A percentile compares a stretch with the other conserved stretches of the same genome.
Conservation (phyloP, 2,329 filamentous ascomycete genomes). For the Venturia oleaginea region DNA sequence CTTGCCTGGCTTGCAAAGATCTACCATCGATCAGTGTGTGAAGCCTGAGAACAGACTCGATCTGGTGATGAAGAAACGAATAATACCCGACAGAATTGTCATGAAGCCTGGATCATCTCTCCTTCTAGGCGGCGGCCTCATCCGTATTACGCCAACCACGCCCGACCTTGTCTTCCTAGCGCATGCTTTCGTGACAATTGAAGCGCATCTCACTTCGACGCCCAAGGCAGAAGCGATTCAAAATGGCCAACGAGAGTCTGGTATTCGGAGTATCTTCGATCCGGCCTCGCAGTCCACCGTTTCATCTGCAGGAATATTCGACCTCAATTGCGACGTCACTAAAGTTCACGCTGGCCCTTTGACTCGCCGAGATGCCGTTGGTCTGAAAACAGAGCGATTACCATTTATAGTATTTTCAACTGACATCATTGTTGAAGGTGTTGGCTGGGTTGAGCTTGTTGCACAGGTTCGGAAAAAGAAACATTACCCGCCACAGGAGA, state of each 20-base stretch:
- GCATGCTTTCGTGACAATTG: slow-evolving; percentile 78
- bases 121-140: slow-evolving; percentile 69
- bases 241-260: slow-evolving; percentile 49
- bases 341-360: slow-evolving; percentile 65
- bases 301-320: slow-evolving; percentile 57
- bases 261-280: slow-evolving; percentile 51
- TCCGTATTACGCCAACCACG: slow-evolving; percentile 72
- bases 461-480: slow-evolving; percentile 57
- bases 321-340: slow-evolving; percentile 75
- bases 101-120: slow-evolving; percentile 73
- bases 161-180: slow-evolving; percentile 59
- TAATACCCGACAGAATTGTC: slow-evolving; percentile 62
- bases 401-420: slow-evolving; percentile 72
- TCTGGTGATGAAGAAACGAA: slow-evolving; percentile 69
- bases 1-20: slow-evolving; percentile 71
- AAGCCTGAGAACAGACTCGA: slow-evolving; percentile 53
- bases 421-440: slow-evolving; percentile 84
- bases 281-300: slow-evolving; percentile 29
- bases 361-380: slow-evolving; percentile 53
- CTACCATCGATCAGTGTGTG: slow-evolving; percentile 60
- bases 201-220: slow-evolving; percentile 67
- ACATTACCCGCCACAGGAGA: neutral
- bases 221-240: slow-evolving; percentile 72
- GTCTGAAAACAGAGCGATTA: slow-evolving; percentile 56
- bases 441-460: slow-evolving; percentile 85